Base-by-base conservation (phyloP, 2,329 filamentous ascomycete genomes). In the Talaromyces marneffei region DNA sequence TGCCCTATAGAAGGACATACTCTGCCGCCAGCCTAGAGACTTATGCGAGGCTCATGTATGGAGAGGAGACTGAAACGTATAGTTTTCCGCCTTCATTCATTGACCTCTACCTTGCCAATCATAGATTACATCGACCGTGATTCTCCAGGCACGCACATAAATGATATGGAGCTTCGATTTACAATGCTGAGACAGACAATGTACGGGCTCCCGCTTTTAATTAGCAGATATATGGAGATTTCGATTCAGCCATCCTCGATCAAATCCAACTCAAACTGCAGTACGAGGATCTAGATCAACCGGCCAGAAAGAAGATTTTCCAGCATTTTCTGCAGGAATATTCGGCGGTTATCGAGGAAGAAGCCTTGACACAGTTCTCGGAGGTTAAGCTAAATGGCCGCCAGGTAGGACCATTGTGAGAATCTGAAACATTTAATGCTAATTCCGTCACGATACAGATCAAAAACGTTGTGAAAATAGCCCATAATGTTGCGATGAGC, bases 191-290 rank as follows among this genome's bases (percentile, higher is more conserved):
- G 29, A 31, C 9, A 31, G 29, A 9, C 9, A 31, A 31, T 31
- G 29, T 31, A 31, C 9, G 29, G 29, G 29, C 29, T 31, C 29
- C 29, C 9, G 4, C 9, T 4, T 31, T 31, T 31, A 31, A 31
- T 31, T 31, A 31, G 29, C 9, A 31, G 29, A 31, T 31, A n/a
- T n/a, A n/a, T n/a, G 27, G 35, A 10, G 46, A 42, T 35, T 64
- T 64, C 44, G 60, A 64, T 35, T 20, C 5, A 16, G 60, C 57
- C 23, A 60, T 64, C 54, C 50, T 57, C 18, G 56, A 61, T 61
- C 50, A 42, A 39, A 57, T 62, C 27, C 57, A 63, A 31, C 55
- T 64, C 27, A 64, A 52, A 31, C 44, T 64, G 8, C 39, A 10
- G 18, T 64, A 64, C 35, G 40, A 63, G 4, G 31, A 62, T 20